phyloP scores from a whole-genome alignment of 1,284 basidiomycete species.

The Porogramme epimiltina region DNA sequence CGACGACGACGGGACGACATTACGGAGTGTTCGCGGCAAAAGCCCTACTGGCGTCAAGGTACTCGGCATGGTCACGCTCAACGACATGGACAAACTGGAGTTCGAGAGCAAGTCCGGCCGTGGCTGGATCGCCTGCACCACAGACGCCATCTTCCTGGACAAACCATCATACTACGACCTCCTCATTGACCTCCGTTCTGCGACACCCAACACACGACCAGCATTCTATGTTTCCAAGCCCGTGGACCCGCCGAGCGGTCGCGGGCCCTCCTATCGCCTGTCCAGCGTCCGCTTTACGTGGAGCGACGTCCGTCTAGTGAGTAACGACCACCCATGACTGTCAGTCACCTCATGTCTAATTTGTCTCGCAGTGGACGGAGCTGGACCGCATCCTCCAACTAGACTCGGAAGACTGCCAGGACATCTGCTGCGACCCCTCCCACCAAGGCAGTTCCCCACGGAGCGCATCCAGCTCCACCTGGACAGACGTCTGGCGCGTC shows the following conservation, averaged over 20 bases:
- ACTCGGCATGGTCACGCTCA: constrained; percentile 76
- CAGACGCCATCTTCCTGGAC: constrained; percentile 80
- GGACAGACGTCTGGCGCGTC: constrained; percentile 75
- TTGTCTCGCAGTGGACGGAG: constrained; percentile 62
- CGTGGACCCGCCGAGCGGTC: constrained; percentile 36
- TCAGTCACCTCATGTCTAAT: neutral
- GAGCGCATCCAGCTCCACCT: constrained; percentile 44
- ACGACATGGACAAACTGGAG: constrained; percentile 63
- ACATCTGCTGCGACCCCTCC: constrained; percentile 25
- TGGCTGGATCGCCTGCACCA: constrained; percentile 84
- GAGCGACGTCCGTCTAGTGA: constrained; percentile 75
- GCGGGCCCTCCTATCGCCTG: constrained; percentile 52
- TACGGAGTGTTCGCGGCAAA: constrained; percentile 32
- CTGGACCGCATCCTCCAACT: constrained; percentile 64
- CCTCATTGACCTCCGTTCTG: constrained; percentile 73
- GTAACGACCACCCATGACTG: constrained; percentile 24
- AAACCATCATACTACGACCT: constrained; percentile 77
- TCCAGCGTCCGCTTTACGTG: constrained; percentile 72
- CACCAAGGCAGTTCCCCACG: constrained; percentile 16
- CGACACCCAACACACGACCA: constrained; percentile 60
- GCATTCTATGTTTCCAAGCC: constrained; percentile 62
- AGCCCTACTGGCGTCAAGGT: constrained; percentile 60
- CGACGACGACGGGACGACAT: constrained; percentile 27
- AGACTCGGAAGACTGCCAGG: constrained; percentile 37
- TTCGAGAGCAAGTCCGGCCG: constrained; percentile 55